Evolutionary conservation across 2,329 filamentous ascomycete genomes (phyloP).

Genomic region (Ambrosiella beaveri): DNA sequence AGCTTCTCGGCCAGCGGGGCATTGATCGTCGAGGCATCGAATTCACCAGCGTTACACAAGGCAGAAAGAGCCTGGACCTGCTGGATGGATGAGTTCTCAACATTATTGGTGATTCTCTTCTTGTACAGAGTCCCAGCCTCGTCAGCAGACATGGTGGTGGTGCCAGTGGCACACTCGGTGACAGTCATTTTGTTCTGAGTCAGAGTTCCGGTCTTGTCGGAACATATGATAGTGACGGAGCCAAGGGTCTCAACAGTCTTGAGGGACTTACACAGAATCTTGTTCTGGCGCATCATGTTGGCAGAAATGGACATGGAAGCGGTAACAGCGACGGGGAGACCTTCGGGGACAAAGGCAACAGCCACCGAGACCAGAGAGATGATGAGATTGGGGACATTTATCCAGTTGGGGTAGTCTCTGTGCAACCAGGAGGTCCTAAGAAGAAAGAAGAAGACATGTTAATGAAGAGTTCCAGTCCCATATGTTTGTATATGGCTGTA

Average conservation of each 20-base stretch:
- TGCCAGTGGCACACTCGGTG: constrained; percentile 74
- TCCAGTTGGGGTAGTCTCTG: constrained; percentile 97
- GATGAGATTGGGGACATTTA: constrained; percentile 85
- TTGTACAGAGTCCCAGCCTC: constrained; percentile 38
- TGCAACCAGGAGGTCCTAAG: constrained; percentile 64
- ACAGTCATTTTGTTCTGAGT: constrained; percentile 99
- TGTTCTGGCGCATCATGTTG: constrained; percentile 96
- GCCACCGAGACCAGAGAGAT: constrained; percentile 59
- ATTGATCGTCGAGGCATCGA: constrained; percentile 53
- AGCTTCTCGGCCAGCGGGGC: constrained; percentile 53
- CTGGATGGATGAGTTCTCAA: constrained; percentile 54
- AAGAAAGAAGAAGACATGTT: constrained; percentile 36
- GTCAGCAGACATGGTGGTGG: constrained; percentile 69
- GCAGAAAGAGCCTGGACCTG: constrained; percentile 57
- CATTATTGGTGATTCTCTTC: constrained; percentile 15
- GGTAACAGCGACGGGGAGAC: constrained; percentile 92
- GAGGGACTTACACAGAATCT: constrained; percentile 87
- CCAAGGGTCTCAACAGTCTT: constrained; percentile 95
- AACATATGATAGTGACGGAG: constrained; percentile 98
- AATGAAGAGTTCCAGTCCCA: constrained; percentile 15
- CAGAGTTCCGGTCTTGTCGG: constrained; percentile 94
- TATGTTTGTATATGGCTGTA: too few species aligned
- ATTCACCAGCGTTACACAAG: constrained; percentile 70
- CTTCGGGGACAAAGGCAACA: constrained; percentile 93
- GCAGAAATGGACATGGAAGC: constrained; percentile 92